These are phyloP conservation scores for Penstemon eatonii DNA, from an alignment of 257 asterid species.

Conservation along the genomic window DNA sequence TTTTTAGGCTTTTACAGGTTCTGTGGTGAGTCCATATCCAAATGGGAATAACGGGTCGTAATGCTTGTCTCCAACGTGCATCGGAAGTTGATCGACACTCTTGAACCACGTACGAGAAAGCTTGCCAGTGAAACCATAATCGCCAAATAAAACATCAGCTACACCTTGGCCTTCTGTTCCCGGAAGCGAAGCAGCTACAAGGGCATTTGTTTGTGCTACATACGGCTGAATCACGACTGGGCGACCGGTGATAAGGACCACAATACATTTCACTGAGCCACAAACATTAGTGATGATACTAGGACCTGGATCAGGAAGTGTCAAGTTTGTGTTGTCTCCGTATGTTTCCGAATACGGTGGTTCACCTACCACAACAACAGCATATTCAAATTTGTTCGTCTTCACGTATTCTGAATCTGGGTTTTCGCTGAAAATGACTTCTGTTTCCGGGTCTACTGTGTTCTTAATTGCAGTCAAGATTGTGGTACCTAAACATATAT, in stretches of 20 bases:
- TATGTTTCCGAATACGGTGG: conserved; percentile 40
- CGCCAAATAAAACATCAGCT: conserved; percentile 35
- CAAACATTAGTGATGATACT: conserved; percentile 29
- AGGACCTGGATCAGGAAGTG: conserved; percentile 27
- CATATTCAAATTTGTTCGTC: conserved; percentile 34
- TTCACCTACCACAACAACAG: conserved; percentile 44
- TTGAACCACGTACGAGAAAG: conserved; percentile 44
- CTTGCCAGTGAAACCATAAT: conserved; percentile 19
- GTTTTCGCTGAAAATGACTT: conserved; percentile 27
- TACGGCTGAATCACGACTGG: conserved; percentile 40
- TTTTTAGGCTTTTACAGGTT: conserved; percentile 3
- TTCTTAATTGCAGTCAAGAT: conserved; percentile 31
- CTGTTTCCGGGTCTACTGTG: conserved; percentile 24
- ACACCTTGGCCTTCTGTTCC: conserved; percentile 47
- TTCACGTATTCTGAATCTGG: conserved; percentile 29
- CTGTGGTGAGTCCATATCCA: conserved; percentile 20
- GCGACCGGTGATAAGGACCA: conserved; percentile 41
- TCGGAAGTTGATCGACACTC: conserved; percentile 45
- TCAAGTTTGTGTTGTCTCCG: conserved; percentile 44
- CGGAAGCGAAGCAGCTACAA: conserved; percentile 47
- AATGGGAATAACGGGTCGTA: conserved; percentile 42
- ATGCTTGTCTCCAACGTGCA: conserved; percentile 36
- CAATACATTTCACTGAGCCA: conserved; percentile 33
- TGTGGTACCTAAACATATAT: conserved; percentile 33
- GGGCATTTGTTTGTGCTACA: conserved; percentile 29